Evolutionary conservation across 192 early-diverging fungal species (phyloP).

Genomic region (Podila epicladia): DNA sequence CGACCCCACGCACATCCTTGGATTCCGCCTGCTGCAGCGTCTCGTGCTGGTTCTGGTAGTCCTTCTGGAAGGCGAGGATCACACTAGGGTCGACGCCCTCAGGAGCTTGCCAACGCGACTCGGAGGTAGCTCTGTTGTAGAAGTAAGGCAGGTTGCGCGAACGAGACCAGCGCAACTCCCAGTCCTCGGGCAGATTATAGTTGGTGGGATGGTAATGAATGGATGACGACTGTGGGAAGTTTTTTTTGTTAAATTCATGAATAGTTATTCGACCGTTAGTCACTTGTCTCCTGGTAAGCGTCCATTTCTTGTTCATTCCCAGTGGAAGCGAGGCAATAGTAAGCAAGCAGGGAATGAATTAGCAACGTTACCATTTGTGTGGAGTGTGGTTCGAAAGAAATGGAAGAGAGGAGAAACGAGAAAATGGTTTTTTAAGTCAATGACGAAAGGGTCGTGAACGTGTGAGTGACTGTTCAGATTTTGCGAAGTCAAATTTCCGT

Average conservation of each 20-base stretch:
- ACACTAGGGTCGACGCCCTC: conserved; percentile 47
- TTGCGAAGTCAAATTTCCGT: too few relatives aligned
- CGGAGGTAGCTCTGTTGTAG: conserved; percentile 77
- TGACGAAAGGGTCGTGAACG: too few relatives aligned
- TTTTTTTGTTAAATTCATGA: too few relatives aligned
- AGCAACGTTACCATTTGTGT: too few relatives aligned
- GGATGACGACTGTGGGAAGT: neutral
- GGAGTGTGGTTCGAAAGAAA: neutral
- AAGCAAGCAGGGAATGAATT: too few relatives aligned
- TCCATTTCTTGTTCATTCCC: too few relatives aligned
- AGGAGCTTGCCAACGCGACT: conserved; percentile 83
- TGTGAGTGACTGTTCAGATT: too few relatives aligned
- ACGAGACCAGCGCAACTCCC: conserved; percentile 76
- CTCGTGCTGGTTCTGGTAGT: conserved; percentile 30
- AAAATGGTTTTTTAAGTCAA: neutral
- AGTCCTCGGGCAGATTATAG: conserved; percentile 68
- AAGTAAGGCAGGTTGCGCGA: conserved; percentile 78
- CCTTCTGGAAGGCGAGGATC: conserved; percentile 47
- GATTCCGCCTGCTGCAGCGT: conserved; percentile 20
- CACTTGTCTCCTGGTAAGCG: too few relatives aligned
- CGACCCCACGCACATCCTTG: neutral
- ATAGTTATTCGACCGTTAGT: too few relatives aligned
- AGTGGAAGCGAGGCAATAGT: too few relatives aligned
- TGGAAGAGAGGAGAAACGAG: neutral
- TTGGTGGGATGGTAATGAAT: neutral